Evolutionary conservation across 495 filamentous ascomycete species (phyloP), one percentile per base, ranked within the genome.

Genomic region (Aspergillus sclerotioniger): DNA sequence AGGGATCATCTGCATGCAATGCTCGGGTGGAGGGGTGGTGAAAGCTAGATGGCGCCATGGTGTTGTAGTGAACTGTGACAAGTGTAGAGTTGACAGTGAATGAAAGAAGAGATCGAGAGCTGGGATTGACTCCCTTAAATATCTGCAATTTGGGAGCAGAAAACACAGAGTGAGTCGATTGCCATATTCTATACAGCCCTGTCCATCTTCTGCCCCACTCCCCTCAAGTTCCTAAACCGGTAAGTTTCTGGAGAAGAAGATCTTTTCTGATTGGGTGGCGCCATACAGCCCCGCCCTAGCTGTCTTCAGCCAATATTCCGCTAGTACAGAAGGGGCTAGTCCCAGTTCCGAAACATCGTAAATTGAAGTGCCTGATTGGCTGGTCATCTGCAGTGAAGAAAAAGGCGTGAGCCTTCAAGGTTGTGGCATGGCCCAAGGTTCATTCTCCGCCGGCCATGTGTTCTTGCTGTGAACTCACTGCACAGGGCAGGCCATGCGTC

Each of bases 1-100:
- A 78, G 59, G 73, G 72, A 73, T 93, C 88, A 61, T 92, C 90
- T 35, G 85, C 89, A 70, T 96, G 91, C 57, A 96, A 77, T n/a
- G 85, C 82, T 47, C 81, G 79, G 12, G 90, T 91, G 20, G 87
- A 66, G 25, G 58, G 57, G 33, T 58, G 58, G 10, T 8, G 16
- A 15, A 48, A 44, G 21, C n/a, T 35, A 3, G 53, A 53, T 7
- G 56, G 47, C 9, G 56, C 6, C 61, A 63, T 63, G 6, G 3
- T 59, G 19, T 17, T 16, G 25, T 3, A 20, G 12, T 29, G n/a
- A 37, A 10, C 7, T 17, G 43, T 45, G 56, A 25, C 17, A 32
- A 32, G 12, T 4, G 10, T 7, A 33, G 15, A 8, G 13, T n/a
- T 1, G 4, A 32, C n/a, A 3, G 33, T 4, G 20, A 35, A 45